Evolutionary conservation across 2,329 filamentous ascomycete species (phyloP), one percentile per base, ranked within the genome.

Genomic region (Aureobasidium sp.): DNA sequence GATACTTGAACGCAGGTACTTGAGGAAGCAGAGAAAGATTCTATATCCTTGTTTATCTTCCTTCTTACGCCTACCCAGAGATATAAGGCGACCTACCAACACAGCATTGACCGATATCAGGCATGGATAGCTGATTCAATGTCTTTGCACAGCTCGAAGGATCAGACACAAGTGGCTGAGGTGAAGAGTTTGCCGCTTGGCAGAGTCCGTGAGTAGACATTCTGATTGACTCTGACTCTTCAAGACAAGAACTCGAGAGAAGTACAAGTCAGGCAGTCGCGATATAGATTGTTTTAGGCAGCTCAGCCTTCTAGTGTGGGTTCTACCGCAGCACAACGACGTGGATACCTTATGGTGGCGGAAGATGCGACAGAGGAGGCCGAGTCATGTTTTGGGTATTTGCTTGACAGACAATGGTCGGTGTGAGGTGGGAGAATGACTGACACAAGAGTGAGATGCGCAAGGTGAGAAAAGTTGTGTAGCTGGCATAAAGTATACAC

Each of bases 1-100:
- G 27, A 29, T 29, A 29, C 12, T 35, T 5, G 32, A 35, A 38
- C 53, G 4, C 53, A 58, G n/a, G 53, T 60, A 19, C 5, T 57
- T 3, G 8, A 16, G 3, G 19, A 12, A n/a, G 29, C 16, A 21
- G 7, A 35, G 30, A 11, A 11, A 48, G 24, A 19, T 12, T 4
- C 21, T 48, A 17, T 48, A 27, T 35, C n/a, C n/a, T n/a, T n/a
- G n/a, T n/a, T n/a, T n/a, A 38, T 29, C 2, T 3, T 1, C 3
- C 19, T 19, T 17, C 1, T 3, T 34, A 19, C 16, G 38, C 22
- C n/a, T 38, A 38, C 32, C 10, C 12, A 3, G 2, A 19, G 25
- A 29, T 32, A 38, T 14, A 8, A 29, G 19, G 22, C 6, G 3
- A 24, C 16, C 45, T 49, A 25, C 8, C 14, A 4, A 27, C 22